Base-by-base conservation (phyloP, 2,329 filamentous ascomycete genomes). In the Sporothrix variecibatus region DNA sequence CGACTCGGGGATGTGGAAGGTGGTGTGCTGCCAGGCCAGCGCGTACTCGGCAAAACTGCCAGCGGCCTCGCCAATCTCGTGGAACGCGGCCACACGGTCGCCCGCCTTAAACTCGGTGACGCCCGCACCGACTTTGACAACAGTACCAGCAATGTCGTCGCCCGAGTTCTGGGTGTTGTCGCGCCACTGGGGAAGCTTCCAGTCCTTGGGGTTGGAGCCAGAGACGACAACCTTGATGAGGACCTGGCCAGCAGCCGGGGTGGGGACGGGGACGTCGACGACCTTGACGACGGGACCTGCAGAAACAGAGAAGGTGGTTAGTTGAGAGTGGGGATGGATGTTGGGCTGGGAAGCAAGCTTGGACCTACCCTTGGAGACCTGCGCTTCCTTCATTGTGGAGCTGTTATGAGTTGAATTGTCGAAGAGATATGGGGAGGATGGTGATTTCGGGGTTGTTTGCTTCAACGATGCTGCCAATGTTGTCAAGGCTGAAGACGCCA, bases 61-160 rank as follows among this genome's bases (percentile, higher is more conserved):
- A 43, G 79, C 77, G 1, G 81, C 78, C 2, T 79, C 78, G 9
- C 75, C 26, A 77, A 83, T 82, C 75, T 83, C 79, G 78, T 86
- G 84, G 81, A 89, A 88, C 3, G 86, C 87, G 8, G 86, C 85
- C 0, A 90, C 88, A 20, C 87, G 85, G 79, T 90, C 88, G 38
- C 88, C 88, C 0, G 82, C 81, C 75, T 86, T 86, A 83, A 90
- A 90, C 77, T 90, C 88, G 73, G 81, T 85, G 1, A 91, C 88
- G 62, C 86, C 83, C 46, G 82, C 79, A 26, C 89, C 89, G 31
- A 90, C 86, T 73, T 84, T 82, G 76, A 89, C 84, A n/a, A 91
- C 84, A 43, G 86, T 82, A 64, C 86, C 86, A 1, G 87, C 87
- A 64, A 89, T 87, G 78, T 89, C 87, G 73, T 89, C 87, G 71